Evolutionary conservation across 176 grass and related monocot genomes (phyloP).

Genomic region (Lolium perenne): DNA sequence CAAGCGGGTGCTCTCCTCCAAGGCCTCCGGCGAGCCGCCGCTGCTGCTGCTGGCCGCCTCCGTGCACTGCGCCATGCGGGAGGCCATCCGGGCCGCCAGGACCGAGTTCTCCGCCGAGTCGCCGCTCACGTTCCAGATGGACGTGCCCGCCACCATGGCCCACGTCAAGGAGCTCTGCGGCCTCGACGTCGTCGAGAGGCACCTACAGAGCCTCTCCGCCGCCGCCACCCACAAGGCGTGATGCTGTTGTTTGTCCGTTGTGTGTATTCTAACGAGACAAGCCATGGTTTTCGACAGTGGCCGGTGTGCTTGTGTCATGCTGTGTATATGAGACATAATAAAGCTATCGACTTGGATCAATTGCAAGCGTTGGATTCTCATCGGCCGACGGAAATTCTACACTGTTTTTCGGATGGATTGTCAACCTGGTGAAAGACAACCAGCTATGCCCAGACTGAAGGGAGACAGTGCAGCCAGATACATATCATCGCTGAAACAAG

Average conservation of each 20-base stretch:
- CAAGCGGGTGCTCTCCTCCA: constrained; percentile 64
- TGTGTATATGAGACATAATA: not conserved
- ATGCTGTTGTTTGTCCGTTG: too few relatives aligned
- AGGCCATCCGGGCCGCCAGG: too few relatives aligned
- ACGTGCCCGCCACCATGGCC: constrained; percentile 86
- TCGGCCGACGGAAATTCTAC: too few relatives aligned
- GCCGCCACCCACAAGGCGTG: not conserved
- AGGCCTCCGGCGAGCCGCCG: too few relatives aligned
- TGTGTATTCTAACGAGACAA: not conserved
- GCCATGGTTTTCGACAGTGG: not conserved
- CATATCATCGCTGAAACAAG: not conserved
- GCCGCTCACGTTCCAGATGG: constrained; percentile 52
- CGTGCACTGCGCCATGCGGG: too few relatives aligned
- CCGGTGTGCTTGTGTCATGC: not conserved
- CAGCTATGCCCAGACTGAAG: too few relatives aligned
- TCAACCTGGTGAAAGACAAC: too few relatives aligned
- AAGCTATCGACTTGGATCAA: not conserved
- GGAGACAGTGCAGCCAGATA: too few relatives aligned
- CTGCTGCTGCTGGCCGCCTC: too few relatives aligned
- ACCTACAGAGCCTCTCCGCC: constrained; percentile 54
- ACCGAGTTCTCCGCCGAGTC: too few relatives aligned
- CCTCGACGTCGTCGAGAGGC: constrained; percentile 80
- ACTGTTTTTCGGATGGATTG: too few relatives aligned
- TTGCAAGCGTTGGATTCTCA: not conserved
- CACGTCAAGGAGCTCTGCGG: constrained; percentile 92